phyloP scores from a whole-genome alignment of 495 filamentous ascomycete species.

The Penicillium atrosanguineum region DNA sequence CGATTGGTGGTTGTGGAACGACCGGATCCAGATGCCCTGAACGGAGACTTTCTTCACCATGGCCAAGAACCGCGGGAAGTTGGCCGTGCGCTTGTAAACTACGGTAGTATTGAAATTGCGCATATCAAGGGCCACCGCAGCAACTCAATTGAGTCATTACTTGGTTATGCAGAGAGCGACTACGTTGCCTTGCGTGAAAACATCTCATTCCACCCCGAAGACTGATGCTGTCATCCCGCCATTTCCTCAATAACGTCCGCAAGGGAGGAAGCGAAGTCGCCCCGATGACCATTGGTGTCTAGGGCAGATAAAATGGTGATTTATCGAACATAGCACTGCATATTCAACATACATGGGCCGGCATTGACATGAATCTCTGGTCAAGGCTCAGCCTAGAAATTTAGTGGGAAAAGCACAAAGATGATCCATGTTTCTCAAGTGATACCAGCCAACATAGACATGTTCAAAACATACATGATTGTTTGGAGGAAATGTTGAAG shows the following conservation, averaged over 20 bases:
- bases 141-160: conserved; percentile 67
- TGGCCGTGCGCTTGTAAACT: conserved; percentile 90
- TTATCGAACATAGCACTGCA: not conserved
- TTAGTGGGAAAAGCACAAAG: conserved; percentile 1
- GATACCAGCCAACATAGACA: not conserved
- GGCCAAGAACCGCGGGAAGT: conserved; percentile 66
- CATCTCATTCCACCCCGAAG: conserved; percentile 60
- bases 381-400: not conserved
- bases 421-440: conserved; percentile 1
- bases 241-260: conserved; percentile 44
- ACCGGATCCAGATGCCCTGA: conserved; percentile 35
- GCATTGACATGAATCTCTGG: not conserved
- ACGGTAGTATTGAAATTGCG: conserved; percentile 76
- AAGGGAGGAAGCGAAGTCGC: conserved; percentile 22
- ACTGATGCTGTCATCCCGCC: conserved; percentile 12
- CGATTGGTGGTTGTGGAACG: conserved; percentile 72
- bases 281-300: not conserved
- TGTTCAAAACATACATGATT: not conserved
- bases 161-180: conserved; percentile 93
- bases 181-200: conserved; percentile 91
- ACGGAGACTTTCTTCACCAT: conserved; percentile 44
- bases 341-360: not conserved
- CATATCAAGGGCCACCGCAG: conserved; percentile 84
- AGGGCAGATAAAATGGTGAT: not conserved
- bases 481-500: not conserved